Percentiles rank a stretch among this genome's conserved stretches.
These are phyloP conservation scores for Penicillium hesseltinei DNA, from an alignment of 2,329 filamentous ascomycete genomes.

Conservation along the genomic window DNA sequence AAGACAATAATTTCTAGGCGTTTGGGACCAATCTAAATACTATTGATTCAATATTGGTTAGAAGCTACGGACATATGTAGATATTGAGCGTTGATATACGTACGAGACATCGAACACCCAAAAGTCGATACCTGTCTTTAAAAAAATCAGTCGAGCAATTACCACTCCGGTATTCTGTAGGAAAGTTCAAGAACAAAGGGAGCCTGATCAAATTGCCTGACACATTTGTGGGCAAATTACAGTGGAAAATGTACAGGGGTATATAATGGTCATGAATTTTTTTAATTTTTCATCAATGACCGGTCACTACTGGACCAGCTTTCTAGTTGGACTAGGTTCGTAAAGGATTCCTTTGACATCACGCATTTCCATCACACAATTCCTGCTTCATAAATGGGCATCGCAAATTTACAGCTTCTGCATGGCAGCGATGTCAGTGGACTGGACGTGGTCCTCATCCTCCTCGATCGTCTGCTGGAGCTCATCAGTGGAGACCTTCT, in stretches of 20 bases:
- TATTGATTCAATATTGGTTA: neutral
- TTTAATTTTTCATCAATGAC: constrained; percentile 35
- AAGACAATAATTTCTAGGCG: too few relatives aligned
- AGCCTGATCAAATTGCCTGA: neutral
- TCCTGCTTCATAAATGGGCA: constrained; percentile 32
- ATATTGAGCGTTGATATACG: neutral
- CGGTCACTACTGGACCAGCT: constrained; percentile 23
- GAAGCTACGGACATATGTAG: neutral
- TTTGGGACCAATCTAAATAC: too few relatives aligned
- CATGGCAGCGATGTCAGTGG: constrained; percentile 84
- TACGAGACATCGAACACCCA: neutral
- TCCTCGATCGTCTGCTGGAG: constrained; percentile 82
- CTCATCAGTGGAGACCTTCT: constrained; percentile 85
- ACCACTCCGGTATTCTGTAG: too few relatives aligned
- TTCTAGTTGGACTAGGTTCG: constrained; percentile 33
- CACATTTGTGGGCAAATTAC: neutral
- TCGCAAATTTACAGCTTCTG: constrained; percentile 72
- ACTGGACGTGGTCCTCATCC: constrained; percentile 95
- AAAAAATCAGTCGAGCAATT: neutral
- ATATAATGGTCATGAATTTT: constrained; percentile 26
- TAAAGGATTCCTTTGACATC: constrained; percentile 39
- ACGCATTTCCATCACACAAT: constrained; percentile 38
- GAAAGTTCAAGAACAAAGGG: neutral
- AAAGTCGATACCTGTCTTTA: neutral
- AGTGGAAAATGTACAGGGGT: neutral